Percentiles rank a stretch among this genome's conserved stretches.
These are phyloP conservation scores for Candida corydali DNA, from an alignment of 805 yeast species.

Conservation along the genomic window DNA sequence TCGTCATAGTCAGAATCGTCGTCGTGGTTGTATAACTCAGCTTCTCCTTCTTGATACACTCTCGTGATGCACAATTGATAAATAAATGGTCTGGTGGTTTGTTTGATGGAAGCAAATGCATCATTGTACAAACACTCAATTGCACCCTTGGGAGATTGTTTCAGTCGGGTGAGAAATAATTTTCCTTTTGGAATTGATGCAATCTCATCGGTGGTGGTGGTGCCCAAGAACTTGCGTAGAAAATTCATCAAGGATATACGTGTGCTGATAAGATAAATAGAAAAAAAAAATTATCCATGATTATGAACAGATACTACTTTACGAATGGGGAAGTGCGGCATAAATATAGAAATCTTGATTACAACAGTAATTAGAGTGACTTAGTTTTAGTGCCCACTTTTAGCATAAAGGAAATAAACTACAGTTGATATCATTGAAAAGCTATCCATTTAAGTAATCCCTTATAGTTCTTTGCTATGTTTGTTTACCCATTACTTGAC, in stretches of 20 bases:
- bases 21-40: conserved; percentile 35
- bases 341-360: no score
- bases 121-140: conserved; percentile 79
- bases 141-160: conserved; percentile 81
- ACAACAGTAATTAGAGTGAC: no score
- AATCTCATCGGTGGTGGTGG: conserved; percentile 55
- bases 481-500: no score
- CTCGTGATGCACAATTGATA: conserved; percentile 70
- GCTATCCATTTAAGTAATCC: no score
- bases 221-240: conserved; percentile 57
- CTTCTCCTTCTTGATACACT: conserved; percentile 66
- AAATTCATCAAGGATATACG: conserved; percentile 78
- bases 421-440: no score
- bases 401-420: no score
- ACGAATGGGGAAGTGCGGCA: no score
- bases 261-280: no score
- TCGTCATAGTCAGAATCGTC: conserved; percentile 47
- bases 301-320: no score
- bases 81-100: conserved; percentile 59
- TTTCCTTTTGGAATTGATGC: conserved; percentile 75
- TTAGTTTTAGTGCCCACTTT: no score
- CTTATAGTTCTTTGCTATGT: no score
- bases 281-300: no score
- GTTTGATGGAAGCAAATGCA: conserved; percentile 68
- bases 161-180: conserved; percentile 67